Base-by-base conservation (phyloP, 352 stramenopile species). In the Phytophthora macrochlamydospora region DNA sequence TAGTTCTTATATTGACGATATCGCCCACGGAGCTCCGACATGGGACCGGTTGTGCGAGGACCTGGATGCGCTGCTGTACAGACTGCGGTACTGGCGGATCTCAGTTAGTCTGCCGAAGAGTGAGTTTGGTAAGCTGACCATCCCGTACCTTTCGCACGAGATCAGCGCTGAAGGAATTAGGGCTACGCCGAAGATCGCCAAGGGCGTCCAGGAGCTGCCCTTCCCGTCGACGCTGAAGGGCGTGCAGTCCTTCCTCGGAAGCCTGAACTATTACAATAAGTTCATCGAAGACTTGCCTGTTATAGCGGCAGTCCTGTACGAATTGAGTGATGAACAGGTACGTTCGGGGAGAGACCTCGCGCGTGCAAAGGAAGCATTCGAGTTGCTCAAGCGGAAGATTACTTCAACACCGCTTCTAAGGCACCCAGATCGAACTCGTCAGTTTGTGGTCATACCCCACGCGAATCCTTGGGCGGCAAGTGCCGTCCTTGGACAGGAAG, bases 1-100 rank as follows among this genome's bases (percentile, higher is more conserved):
- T 14, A 40, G 62, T 4, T 76, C 68, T 6, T 71, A 72, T 40
- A 76, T 76, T 32, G 62, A 72, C 31, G 67, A 70, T n/a, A 59
- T 76, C 6, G 50, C 18, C 3, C 62, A 69, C 40, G 53, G 52
- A 13, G 33, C 53, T 0, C 0, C 13, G 12, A 51, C 53, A 4
- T 76, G 68, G 62, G 18, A 56, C 14, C 30, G 63, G 12, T 37
- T 70, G 14, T 60, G 30, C 24, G 12, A 54, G 12, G 44, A 53
- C 13, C 29, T 75, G 0, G 14, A 61, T 14, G 18, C 32, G 3
- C 18, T 72, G 42, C 30, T 76, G 4, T 40, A 57, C 28, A 31
- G 38, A 3, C 65, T 62, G 30, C 32, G 59, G 7, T 38, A 66
- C 1, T 72, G 58, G 68, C 42, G 62, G 18, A 46, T 72, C 2